phyloP scores from a whole-genome alignment of 2,329 filamentous ascomycete genomes.

The Alternaria infectoria region DNA sequence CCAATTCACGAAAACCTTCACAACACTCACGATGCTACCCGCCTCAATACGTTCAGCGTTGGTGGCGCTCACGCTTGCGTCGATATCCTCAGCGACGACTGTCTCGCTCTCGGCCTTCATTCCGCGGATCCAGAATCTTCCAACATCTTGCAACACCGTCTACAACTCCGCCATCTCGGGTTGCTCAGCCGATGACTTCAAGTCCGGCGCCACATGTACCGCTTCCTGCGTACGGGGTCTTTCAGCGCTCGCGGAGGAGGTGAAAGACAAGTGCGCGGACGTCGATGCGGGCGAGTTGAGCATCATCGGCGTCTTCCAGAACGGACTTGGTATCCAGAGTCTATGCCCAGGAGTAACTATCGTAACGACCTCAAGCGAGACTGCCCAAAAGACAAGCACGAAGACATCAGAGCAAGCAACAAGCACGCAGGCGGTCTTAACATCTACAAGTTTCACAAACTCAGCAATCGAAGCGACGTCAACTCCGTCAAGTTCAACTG shows the following conservation, averaged over 20 bases:
- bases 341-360: constrained; percentile 48
- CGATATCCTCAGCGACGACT: constrained; percentile 34
- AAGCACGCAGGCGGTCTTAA: constrained; percentile 8
- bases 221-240: constrained; percentile 51
- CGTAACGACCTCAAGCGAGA: constrained; percentile 21
- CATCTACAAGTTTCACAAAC: neutral
- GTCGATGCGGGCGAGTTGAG: constrained; percentile 47
- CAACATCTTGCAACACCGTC: constrained; percentile 46
- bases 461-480: constrained; percentile 6
- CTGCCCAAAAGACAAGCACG: constrained; percentile 4
- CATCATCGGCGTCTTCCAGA: constrained; percentile 53
- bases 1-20: constrained; percentile 11
- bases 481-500: constrained; percentile 4
- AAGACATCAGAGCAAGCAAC: constrained; percentile 13
- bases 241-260: constrained; percentile 38
- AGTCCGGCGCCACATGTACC: constrained; percentile 38
- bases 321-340: constrained; percentile 45
- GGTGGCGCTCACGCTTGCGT: constrained; percentile 28
- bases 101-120: constrained; percentile 54
- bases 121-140: constrained; percentile 50
- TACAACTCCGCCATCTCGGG: constrained; percentile 52
- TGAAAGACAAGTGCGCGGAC: constrained; percentile 43
- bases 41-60: constrained; percentile 23
- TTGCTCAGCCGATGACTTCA: constrained; percentile 52
- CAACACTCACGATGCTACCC: constrained; percentile 29